Percentiles rank a stretch among this genome's conserved stretches.
phyloP scores from a whole-genome alignment of 495 filamentous ascomycete species.

The Trypethelium eluteriae region DNA sequence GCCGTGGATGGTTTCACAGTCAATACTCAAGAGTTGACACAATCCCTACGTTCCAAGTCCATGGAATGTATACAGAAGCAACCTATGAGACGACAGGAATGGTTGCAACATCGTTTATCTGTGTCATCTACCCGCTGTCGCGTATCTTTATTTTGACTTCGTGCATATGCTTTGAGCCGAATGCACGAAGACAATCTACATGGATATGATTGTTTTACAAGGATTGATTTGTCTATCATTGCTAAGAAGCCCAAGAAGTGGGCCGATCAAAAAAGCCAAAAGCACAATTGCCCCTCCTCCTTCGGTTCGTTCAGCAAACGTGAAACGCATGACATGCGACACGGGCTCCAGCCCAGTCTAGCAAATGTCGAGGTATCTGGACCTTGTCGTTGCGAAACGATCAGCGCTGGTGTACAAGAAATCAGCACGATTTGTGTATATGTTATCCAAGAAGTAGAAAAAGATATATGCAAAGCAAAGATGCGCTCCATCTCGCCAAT shows the following conservation, averaged over 20 bases:
- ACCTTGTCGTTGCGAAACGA: constrained; percentile 3
- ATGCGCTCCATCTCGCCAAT: background rate
- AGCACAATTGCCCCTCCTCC: background rate
- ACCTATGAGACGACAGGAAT: background rate
- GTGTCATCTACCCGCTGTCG: background rate
- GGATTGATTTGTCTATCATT: background rate
- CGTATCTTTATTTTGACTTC: background rate
- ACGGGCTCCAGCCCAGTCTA: constrained; percentile 1
- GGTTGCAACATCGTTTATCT: background rate
- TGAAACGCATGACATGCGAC: constrained; percentile 7
- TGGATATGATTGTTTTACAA: too few species aligned
- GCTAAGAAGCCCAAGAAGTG: background rate
- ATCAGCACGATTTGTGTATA: background rate
- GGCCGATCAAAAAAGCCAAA: background rate
- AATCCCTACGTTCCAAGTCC: background rate
- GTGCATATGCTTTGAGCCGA: background rate
- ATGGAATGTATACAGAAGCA: background rate
- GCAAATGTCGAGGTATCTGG: constrained; percentile 9
- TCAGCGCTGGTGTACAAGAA: background rate
- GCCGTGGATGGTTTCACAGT: too few species aligned
- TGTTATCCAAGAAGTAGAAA: background rate
- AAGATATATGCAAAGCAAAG: background rate
- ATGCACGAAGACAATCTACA: background rate
- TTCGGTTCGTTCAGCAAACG: background rate
- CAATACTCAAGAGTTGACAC: background rate